These are phyloP conservation scores for Ballota nigra DNA, from an alignment of 257 asterid species.

Conservation along the genomic window DNA sequence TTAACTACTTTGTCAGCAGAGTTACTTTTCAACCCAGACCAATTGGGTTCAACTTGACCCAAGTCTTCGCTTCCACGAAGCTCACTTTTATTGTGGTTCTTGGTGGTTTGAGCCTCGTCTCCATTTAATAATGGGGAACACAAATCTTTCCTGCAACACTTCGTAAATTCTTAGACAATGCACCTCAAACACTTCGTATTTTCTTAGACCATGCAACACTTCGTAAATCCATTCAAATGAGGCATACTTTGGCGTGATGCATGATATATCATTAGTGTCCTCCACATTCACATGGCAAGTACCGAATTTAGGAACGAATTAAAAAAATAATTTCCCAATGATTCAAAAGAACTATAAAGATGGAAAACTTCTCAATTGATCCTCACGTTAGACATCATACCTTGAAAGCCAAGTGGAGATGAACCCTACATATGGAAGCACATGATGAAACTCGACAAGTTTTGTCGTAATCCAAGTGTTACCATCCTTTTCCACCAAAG, in stretches of 20 bases:
- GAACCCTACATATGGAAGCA: conserved; percentile 63
- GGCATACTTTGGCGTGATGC: not conserved
- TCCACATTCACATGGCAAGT: not conserved
- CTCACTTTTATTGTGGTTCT: conserved; percentile 1
- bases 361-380: not conserved
- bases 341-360: not conserved
- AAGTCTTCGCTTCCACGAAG: conserved; percentile 19
- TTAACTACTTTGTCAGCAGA: conserved; percentile 11
- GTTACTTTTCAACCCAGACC: conserved; percentile 1
- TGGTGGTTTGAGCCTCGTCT: conserved; percentile 16
- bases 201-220: conserved; percentile 12
- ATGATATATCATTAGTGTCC: not conserved
- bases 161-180: conserved; percentile 19
- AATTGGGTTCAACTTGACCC: conserved; percentile 24
- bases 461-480: conserved; percentile 42
- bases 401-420: conserved; percentile 50
- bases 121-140: conserved; percentile 22
- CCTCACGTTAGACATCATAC: conserved; percentile 25
- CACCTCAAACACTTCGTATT: conserved; percentile 2
- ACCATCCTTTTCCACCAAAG: conserved; percentile 35
- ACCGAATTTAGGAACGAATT: not conserved
- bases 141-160: conserved; percentile 42
- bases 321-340: not conserved
- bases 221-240: not conserved
- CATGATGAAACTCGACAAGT: conserved; percentile 39